A percentile compares a stretch with the other conserved stretches of the same genome.
Evolutionary conservation across 2,329 filamentous ascomycete genomes (phyloP).

Genomic region (Pyrenophora seminiperda): DNA sequence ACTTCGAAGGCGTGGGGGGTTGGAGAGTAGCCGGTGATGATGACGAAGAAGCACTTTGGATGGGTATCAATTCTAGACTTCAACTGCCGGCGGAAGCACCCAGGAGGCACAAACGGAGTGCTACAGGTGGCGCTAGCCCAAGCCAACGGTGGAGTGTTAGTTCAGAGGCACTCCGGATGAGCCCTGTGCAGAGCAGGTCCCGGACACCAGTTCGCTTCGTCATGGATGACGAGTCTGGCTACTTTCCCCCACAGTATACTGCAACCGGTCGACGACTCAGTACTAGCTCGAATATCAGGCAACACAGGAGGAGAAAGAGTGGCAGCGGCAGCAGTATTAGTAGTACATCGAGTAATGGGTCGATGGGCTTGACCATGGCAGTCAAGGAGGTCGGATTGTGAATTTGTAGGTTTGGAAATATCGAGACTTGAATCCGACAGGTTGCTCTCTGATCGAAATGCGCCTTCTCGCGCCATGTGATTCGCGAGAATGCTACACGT

Average conservation of each 20-base stretch:
- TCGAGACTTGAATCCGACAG: background rate
- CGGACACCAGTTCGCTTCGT: conserved; percentile 39
- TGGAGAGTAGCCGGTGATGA: conserved; percentile 46
- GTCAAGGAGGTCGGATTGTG: conserved; percentile 19
- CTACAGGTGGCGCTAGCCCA: conserved; percentile 41
- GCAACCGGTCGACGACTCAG: conserved; percentile 22
- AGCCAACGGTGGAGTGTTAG: conserved; percentile 36
- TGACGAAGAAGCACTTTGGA: conserved; percentile 53
- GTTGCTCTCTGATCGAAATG: too few relatives aligned
- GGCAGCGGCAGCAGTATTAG: conserved; percentile 32
- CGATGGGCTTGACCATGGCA: conserved; percentile 17
- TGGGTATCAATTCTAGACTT: conserved; percentile 51
- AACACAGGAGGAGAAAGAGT: conserved; percentile 36
- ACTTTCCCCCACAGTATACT: conserved; percentile 35
- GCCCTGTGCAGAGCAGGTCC: conserved; percentile 44
- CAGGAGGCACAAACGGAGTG: conserved; percentile 38
- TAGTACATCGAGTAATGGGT: conserved; percentile 24
- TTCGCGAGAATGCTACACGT: too few relatives aligned
- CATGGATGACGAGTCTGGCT: conserved; percentile 26
- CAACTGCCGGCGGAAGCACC: conserved; percentile 45
- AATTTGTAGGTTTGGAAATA: background rate
- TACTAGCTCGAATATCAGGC: conserved; percentile 28
- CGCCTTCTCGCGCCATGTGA: too few relatives aligned
- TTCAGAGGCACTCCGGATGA: conserved; percentile 46
- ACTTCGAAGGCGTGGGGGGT: conserved; percentile 54